Conservation (phyloP, 179 eudicot species). For the Gypsophila paniculata region DNA sequence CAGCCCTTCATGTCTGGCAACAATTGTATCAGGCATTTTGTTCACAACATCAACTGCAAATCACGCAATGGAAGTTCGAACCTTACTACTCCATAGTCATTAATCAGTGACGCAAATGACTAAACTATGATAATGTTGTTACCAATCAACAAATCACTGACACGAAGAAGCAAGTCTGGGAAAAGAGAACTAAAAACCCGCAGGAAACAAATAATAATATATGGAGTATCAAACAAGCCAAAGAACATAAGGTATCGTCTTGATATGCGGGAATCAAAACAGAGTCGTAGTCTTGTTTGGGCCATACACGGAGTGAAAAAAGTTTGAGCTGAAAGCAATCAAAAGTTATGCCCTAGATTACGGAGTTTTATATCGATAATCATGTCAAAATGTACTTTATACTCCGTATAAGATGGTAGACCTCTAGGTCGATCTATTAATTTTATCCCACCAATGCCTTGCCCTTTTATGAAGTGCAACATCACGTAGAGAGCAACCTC, state of each 20-base stretch:
- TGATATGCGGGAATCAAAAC: background rate
- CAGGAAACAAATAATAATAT: background rate
- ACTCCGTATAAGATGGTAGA: too few relatives aligned
- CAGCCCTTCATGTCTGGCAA: constrained; percentile 36
- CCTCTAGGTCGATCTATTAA: too few relatives aligned
- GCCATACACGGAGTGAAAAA: background rate
- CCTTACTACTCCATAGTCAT: background rate
- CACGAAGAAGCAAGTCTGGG: background rate
- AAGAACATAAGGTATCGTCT: background rate
- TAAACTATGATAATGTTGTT: too few relatives aligned
- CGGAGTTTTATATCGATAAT: background rate
- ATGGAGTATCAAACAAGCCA: constrained; percentile 3
- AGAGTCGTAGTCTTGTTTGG: background rate
- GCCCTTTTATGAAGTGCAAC: background rate
- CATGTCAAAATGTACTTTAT: too few relatives aligned
- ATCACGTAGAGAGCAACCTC: background rate
- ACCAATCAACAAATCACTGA: background rate
- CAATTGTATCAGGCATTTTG: constrained; percentile 29
- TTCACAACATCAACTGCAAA: constrained; percentile 45
- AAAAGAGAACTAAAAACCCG: background rate
- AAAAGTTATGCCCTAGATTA: background rate
- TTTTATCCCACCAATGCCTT: too few relatives aligned
- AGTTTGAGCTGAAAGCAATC: background rate
- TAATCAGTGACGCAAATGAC: background rate
- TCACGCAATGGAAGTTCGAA: background rate